Percentiles rank a stretch among this genome's conserved stretches.
Evolutionary conservation across 192 early-diverging fungal genomes (phyloP).

Genomic region (Dispira parvispora): DNA sequence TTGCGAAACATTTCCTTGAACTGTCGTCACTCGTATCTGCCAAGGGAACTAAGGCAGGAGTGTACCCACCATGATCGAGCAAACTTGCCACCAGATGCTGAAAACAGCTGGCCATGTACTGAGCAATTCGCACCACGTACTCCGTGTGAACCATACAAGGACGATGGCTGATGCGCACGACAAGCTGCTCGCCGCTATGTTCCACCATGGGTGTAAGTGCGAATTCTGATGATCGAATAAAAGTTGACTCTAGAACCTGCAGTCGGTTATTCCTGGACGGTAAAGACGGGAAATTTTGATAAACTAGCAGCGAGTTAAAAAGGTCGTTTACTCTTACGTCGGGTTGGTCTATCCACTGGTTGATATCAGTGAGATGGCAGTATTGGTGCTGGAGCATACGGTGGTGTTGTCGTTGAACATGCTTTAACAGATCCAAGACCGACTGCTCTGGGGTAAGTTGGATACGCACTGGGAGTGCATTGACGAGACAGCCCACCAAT

Average conservation of each 20-base stretch:
- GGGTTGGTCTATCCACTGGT: background rate
- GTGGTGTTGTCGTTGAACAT: background rate
- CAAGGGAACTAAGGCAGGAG: background rate
- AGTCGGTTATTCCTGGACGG: background rate
- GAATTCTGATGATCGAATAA: background rate
- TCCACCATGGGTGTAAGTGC: background rate
- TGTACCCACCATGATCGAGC: too few relatives aligned
- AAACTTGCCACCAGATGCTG: too few relatives aligned
- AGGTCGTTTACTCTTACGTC: background rate
- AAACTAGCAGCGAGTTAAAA: conserved; percentile 6
- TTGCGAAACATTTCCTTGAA: background rate
- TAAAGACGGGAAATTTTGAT: background rate
- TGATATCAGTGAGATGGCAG: background rate
- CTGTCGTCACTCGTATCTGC: background rate
- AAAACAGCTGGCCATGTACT: too few relatives aligned
- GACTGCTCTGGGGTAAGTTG: background rate
- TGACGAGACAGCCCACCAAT: conserved; percentile 6
- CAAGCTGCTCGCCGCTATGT: background rate
- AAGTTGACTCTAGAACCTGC: background rate
- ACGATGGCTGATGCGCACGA: background rate
- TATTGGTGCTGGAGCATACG: background rate
- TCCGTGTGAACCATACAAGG: background rate
- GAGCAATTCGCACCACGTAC: background rate
- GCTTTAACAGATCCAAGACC: background rate
- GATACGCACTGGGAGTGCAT: background rate